Conservation (phyloP, 139 green algal genomes). For the Micromonas pusilla region DNA sequence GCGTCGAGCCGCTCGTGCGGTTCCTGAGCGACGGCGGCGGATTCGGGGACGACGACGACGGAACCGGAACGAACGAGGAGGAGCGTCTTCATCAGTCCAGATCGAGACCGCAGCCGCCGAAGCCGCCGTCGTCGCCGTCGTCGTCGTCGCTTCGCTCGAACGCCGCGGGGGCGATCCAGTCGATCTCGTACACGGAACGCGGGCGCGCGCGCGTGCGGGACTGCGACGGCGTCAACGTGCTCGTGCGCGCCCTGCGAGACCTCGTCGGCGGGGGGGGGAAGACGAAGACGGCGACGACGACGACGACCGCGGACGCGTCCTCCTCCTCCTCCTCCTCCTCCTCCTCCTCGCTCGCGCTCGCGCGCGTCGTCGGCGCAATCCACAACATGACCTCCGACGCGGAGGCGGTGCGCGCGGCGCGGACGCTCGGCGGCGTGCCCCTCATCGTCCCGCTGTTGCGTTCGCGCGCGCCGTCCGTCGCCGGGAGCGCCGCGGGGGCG, state of each 20-base stretch:
- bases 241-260: neutral
- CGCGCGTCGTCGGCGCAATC: conserved; percentile 56
- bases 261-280: neutral
- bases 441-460: conserved; percentile 49
- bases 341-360: neutral
- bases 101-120: too few species aligned
- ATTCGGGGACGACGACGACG: conserved; percentile 25
- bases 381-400: conserved; percentile 67
- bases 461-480: conserved; percentile 22
- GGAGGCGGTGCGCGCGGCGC: conserved; percentile 52
- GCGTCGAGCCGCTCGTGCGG: conserved; percentile 40
- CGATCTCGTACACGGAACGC: conserved; percentile 55
- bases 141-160: too few species aligned
- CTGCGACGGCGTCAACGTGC: neutral
- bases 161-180: conserved; percentile 63
- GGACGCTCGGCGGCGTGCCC: conserved; percentile 48
- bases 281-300: neutral
- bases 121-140: too few species aligned
- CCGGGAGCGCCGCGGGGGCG: conserved; percentile 51
- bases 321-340: neutral
- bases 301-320: neutral
- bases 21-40: conserved; percentile 29
- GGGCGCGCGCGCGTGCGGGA: neutral
- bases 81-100: too few species aligned
- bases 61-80: too few species aligned